Conservation (phyloP, 306 rosid genomes). For the Begonia loranthoides region DNA sequence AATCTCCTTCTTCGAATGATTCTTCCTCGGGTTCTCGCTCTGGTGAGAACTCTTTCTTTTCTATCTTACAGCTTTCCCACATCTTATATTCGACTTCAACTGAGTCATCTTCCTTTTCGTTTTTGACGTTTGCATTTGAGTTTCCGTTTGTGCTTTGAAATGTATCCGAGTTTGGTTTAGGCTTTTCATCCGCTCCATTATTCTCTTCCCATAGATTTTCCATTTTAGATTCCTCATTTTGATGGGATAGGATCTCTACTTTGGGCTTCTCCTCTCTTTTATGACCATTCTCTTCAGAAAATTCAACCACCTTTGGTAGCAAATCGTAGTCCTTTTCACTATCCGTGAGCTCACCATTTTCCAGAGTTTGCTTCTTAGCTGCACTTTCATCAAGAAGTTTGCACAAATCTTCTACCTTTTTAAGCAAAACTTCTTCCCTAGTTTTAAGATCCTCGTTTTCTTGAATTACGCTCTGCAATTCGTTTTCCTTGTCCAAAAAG, state of each 20-base stretch:
- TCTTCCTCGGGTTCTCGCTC: constrained; percentile 63
- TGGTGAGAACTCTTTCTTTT: constrained; percentile 84
- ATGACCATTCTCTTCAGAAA: constrained; percentile 91
- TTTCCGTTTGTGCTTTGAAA: constrained; percentile 33
- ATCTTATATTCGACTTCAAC: constrained; percentile 55
- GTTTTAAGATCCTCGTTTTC: constrained; percentile 70
- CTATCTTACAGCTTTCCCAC: constrained; percentile 97
- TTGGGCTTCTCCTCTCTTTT: constrained; percentile 50
- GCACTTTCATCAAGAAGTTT: constrained; percentile 70
- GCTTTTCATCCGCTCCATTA: constrained; percentile 24
- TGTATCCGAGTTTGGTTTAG: constrained; percentile 24
- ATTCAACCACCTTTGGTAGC: constrained; percentile 92
- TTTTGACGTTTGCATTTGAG: constrained; percentile 29
- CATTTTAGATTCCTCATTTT: constrained; percentile 19
- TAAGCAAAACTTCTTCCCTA: constrained; percentile 45
- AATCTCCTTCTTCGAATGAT: constrained; percentile 54
- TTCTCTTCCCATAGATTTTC: constrained; percentile 30
- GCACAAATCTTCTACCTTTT: constrained; percentile 64
- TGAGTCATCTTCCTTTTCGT: constrained; percentile 37
- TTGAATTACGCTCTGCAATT: constrained; percentile 55
- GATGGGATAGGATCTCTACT: constrained; percentile 26
- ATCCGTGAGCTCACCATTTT: constrained; percentile 63
- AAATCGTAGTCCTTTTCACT: constrained; percentile 88
- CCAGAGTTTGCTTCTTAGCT: constrained; percentile 34
- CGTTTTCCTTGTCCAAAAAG: constrained; percentile 74